Evolutionary conservation across 1,284 basidiomycete genomes (phyloP).

Genomic region (Microbotryum scabiosae): DNA sequence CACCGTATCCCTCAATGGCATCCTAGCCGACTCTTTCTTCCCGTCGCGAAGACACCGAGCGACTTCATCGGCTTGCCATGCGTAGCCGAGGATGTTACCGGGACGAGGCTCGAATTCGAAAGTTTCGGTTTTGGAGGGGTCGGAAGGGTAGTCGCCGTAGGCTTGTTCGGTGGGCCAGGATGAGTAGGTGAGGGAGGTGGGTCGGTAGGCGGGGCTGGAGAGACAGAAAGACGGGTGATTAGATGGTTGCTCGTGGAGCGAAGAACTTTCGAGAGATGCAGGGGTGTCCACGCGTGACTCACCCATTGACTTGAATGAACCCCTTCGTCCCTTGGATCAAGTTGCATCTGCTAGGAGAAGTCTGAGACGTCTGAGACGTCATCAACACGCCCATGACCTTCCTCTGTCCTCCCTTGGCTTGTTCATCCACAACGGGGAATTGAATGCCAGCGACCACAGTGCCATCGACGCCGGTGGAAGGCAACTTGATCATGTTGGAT

Average conservation of each 20-base stretch:
- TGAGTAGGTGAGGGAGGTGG: slow-evolving; percentile 2
- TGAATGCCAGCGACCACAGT: slow-evolving; percentile 14
- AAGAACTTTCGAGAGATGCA: no score
- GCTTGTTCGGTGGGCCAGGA: slow-evolving; percentile 12
- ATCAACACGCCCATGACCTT: neutral
- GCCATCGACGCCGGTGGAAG: slow-evolving; percentile 18
- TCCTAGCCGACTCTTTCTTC: slow-evolving; percentile 35
- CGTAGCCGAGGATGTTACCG: slow-evolving; percentile 33
- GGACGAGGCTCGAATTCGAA: slow-evolving; percentile 17
- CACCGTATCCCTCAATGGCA: slow-evolving; percentile 38
- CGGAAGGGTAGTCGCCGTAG: neutral
- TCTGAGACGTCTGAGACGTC: neutral
- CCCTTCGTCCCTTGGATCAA: no score
- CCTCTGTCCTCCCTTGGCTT: neutral
- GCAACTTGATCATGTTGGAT: slow-evolving; percentile 16
- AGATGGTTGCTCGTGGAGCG: no score
- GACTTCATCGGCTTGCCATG: slow-evolving; percentile 43
- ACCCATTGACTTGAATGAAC: no score
- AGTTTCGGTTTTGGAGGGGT: slow-evolving; percentile 3
- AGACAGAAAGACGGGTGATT: neutral
- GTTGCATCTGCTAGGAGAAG: no score
- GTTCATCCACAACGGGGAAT: slow-evolving; percentile 8
- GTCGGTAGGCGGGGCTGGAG: slow-evolving; percentile 18
- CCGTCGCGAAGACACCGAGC: slow-evolving; percentile 40
- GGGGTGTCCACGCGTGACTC: no score